Evolutionary conservation across 345 rosid species (phyloP).

Genomic region (Cardiospermum halicacabum): DNA sequence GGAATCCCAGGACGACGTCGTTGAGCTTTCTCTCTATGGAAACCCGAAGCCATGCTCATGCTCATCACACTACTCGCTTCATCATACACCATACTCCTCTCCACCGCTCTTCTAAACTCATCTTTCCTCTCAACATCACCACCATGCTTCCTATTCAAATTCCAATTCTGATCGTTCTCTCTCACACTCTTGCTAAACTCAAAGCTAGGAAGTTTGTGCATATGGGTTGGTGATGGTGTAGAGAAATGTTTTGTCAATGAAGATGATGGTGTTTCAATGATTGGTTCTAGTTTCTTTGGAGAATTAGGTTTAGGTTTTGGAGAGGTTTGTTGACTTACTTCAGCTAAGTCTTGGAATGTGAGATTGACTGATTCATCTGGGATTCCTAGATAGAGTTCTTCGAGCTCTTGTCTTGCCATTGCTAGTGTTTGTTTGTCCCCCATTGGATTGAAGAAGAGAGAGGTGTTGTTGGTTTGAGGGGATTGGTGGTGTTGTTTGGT

Average conservation of each 20-base stretch:
- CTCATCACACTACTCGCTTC: conserved; percentile 33
- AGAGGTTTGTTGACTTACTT: conserved; percentile 22
- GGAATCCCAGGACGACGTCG: conserved; percentile 60
- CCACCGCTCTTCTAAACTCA: conserved; percentile 10
- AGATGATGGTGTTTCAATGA: conserved; percentile 16
- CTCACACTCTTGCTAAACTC: conserved; percentile 37
- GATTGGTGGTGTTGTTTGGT: neutral
- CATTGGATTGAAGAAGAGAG: conserved; percentile 11
- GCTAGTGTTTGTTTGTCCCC: conserved; percentile 32
- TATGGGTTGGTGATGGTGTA: conserved; percentile 1
- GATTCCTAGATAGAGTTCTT: conserved; percentile 50
- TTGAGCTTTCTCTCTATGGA: conserved; percentile 19
- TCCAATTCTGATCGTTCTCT: no score
- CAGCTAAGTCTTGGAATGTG: conserved; percentile 52
- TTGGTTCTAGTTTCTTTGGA: conserved; percentile 16
- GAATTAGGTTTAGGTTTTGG: neutral
- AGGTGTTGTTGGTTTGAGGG: neutral
- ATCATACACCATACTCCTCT: conserved; percentile 22
- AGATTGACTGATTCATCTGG: conserved; percentile 72
- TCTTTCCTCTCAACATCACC: neutral
- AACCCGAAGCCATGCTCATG: conserved; percentile 32
- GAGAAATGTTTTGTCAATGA: conserved; percentile 5
- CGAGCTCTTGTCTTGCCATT: conserved; percentile 54
- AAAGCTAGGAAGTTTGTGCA: conserved; percentile 37
- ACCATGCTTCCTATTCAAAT: no score